Conservation (phyloP, 768 basidiomycete genomes). For the Royoungia palumana region DNA sequence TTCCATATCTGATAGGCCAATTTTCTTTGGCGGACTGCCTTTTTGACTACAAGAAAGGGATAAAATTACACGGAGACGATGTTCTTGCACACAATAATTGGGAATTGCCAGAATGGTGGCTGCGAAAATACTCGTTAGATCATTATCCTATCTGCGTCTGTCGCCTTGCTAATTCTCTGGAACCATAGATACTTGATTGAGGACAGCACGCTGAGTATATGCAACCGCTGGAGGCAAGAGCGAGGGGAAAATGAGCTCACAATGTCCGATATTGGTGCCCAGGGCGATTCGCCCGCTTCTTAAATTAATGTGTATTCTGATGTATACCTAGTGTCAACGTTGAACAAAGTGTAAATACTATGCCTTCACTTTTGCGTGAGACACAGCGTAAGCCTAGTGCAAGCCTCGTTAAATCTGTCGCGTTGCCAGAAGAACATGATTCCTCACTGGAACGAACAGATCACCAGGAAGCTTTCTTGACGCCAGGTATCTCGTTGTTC, state of each 20-base stretch:
- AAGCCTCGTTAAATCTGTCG: too few relatives aligned
- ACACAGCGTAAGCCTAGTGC: neutral
- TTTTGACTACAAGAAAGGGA: conserved; percentile 62
- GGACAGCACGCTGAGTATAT: conserved; percentile 58
- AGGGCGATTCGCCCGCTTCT: conserved; percentile 30
- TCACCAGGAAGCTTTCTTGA: conserved; percentile 91
- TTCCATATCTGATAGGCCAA: conserved; percentile 52
- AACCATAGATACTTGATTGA: conserved; percentile 72
- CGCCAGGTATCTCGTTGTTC: conserved; percentile 79
- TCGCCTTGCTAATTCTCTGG: neutral
- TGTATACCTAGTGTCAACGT: neutral
- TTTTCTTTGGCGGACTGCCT: conserved; percentile 80
- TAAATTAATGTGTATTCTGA: conserved; percentile 16
- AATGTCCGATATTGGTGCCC: conserved; percentile 48
- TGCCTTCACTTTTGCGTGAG: conserved; percentile 3
- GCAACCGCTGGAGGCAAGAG: conserved; percentile 87
- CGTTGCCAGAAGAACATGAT: neutral
- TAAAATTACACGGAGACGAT: conserved; percentile 86
- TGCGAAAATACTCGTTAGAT: conserved; percentile 72
- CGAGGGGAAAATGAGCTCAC: conserved; percentile 73
- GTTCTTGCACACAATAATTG: conserved; percentile 86
- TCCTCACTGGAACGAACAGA: neutral
- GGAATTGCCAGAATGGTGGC: conserved; percentile 84
- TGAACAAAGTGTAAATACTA: conserved; percentile 7
- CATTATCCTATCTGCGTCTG: neutral